Evolutionary conservation across 179 eudicot genomes (phyloP).

Genomic region (Patellifolia procumbens): DNA sequence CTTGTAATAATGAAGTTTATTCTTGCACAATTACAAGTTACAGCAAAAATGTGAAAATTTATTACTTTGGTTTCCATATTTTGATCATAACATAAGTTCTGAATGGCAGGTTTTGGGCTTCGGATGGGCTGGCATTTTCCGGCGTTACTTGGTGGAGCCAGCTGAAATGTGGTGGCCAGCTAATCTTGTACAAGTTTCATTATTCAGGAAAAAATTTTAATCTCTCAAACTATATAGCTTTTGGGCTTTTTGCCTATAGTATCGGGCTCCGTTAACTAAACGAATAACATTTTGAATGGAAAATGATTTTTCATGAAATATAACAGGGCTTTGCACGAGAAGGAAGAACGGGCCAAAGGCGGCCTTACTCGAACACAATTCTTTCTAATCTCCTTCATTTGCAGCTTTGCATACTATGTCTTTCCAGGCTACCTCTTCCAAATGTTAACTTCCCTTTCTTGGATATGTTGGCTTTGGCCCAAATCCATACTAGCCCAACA

Average conservation of each 20-base stretch:
- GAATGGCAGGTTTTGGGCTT: conserved; percentile 84
- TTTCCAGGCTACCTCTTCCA: conserved; percentile 86
- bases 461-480: conserved; percentile 91
- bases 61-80: no score
- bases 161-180: conserved; percentile 99
- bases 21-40: no score
- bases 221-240: no score
- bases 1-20: no score
- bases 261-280: no score
- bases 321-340: conserved; percentile 88
- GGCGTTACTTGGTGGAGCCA: conserved; percentile 88
- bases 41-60: no score
- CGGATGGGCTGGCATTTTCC: conserved; percentile 96
- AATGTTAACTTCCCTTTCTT: conserved; percentile 84
- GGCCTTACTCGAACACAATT: conserved; percentile 86
- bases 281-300: not conserved
- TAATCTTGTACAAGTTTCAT: conserved; percentile 88
- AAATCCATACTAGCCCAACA: conserved; percentile 77
- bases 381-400: conserved; percentile 75
- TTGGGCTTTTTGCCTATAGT: no score
- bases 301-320: not conserved
- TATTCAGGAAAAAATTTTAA: no score
- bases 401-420: conserved; percentile 90
- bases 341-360: conserved; percentile 72
- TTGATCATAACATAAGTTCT: no score